Evolutionary conservation across 192 early-diverging fungal species (phyloP).

Genomic region (Coemansia biformis): DNA sequence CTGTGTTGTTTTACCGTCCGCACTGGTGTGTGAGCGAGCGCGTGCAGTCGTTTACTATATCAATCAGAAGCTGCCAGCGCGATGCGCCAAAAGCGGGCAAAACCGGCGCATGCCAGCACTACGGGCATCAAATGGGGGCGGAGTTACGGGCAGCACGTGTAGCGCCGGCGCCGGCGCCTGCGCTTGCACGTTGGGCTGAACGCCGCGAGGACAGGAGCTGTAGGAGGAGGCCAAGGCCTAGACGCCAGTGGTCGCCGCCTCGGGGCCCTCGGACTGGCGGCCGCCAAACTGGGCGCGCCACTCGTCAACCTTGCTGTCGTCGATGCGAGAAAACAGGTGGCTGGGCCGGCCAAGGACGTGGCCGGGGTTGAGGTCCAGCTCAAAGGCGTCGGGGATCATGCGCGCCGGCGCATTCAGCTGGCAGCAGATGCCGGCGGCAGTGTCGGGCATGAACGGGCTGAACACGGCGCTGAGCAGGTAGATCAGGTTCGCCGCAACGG

Average conservation of each 20-base stretch:
- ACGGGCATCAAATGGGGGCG: too few relatives aligned
- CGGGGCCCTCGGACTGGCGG: conserved; percentile 4
- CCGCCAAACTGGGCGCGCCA: conserved; percentile 81
- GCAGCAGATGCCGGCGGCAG: conserved; percentile 67
- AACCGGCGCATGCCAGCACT: too few relatives aligned
- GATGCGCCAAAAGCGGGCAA: too few relatives aligned
- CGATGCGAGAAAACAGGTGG: conserved; percentile 88
- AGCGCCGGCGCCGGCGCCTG: too few relatives aligned
- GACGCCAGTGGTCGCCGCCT: too few relatives aligned
- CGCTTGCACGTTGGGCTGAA: too few relatives aligned
- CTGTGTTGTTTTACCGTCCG: too few relatives aligned
- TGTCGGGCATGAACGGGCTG: conserved; percentile 90
- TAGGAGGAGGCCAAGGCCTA: too few relatives aligned
- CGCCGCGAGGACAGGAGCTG: too few relatives aligned
- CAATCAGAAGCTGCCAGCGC: too few relatives aligned
- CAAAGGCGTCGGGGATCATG: conserved; percentile 69
- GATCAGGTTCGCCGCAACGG: conserved; percentile 75
- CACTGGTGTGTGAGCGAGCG: too few relatives aligned
- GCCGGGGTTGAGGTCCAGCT: conserved; percentile 69
- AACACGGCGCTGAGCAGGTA: conserved; percentile 85
- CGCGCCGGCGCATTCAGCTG: conserved; percentile 83
- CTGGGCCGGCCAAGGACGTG: conserved; percentile 82
- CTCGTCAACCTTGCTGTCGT: conserved; percentile 74
- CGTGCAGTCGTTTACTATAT: too few relatives aligned
- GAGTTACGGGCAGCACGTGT: neutral